Percentiles rank a stretch among this genome's conserved stretches.
Evolutionary conservation across 192 early-diverging fungal species (phyloP).

Genomic region (Coemansia sp.): DNA sequence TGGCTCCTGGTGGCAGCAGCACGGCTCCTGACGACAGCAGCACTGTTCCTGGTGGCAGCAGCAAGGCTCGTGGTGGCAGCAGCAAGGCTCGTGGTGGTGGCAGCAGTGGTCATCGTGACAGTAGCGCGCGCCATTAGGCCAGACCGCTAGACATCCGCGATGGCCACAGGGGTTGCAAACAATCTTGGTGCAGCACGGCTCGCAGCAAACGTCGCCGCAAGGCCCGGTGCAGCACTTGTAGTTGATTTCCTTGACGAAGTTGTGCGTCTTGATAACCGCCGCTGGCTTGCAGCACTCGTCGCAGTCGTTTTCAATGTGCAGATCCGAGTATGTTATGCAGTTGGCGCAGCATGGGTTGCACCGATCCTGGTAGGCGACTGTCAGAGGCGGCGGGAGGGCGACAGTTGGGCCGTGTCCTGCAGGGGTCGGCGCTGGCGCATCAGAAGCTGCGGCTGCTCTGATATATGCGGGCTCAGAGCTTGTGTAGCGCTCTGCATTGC

Average conservation of each 20-base stretch:
- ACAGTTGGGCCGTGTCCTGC: conserved; percentile 25
- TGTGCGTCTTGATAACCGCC: conserved; percentile 55
- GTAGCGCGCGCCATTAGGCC: conserved; percentile 40
- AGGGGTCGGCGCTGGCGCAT: conserved; percentile 15
- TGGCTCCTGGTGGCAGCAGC: conserved; percentile 10
- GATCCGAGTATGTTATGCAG: conserved; percentile 53
- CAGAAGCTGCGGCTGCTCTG: conserved; percentile 4
- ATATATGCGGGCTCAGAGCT: conserved; percentile 30
- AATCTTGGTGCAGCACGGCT: conserved; percentile 60
- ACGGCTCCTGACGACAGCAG: conserved; percentile 5
- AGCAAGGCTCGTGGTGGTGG: conserved; percentile 17
- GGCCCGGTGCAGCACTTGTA: conserved; percentile 60
- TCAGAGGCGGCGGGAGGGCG: conserved; percentile 48
- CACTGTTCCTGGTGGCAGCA: conserved; percentile 8
- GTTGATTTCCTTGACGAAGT: conserved; percentile 57
- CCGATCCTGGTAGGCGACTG: conserved; percentile 52
- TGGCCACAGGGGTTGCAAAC: conserved; percentile 46
- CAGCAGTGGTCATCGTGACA: conserved; percentile 27
- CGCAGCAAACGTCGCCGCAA: conserved; percentile 52
- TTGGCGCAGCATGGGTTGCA: conserved; percentile 57
- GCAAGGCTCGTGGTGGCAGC: conserved; percentile 7
- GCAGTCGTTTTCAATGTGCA: conserved; percentile 51
- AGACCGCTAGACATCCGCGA: conserved; percentile 35
- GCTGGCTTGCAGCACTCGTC: conserved; percentile 58
- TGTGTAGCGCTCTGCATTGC: conserved; percentile 16